Evolutionary conservation across 495 filamentous ascomycete species (phyloP).

Genomic region (Haplographium delicatum): DNA sequence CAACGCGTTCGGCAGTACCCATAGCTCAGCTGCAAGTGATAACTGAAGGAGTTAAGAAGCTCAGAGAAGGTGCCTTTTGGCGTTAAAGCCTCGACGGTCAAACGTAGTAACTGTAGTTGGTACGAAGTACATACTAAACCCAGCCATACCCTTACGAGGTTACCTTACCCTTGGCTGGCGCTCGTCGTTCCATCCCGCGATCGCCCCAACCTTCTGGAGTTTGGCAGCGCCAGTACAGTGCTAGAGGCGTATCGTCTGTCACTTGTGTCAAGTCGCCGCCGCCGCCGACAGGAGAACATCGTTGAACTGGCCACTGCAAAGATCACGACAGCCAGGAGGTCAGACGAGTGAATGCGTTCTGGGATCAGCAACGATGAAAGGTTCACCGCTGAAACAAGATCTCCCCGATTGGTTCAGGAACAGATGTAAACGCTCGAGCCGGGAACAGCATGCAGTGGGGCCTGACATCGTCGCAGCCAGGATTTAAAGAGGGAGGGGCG

Average conservation of each 20-base stretch:
- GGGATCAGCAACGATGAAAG: not conserved
- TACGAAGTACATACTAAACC: too few species aligned
- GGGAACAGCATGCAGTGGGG: conserved; percentile 1
- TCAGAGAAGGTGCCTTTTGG: not conserved
- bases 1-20: conserved; percentile 9
- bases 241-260: too few species aligned
- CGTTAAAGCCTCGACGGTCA: too few species aligned
- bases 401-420: conserved; percentile 12
- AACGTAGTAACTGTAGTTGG: too few species aligned
- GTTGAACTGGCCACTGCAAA: too few species aligned
- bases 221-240: too few species aligned
- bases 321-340: not conserved
- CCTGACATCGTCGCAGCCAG: not conserved
- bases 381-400: conserved; percentile 10
- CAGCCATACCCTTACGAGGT: too few species aligned
- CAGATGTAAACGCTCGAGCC: not conserved
- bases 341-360: conserved; percentile 1
- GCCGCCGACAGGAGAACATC: too few species aligned
- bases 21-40: conserved; percentile 4
- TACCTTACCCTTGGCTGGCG: too few species aligned
- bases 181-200: too few species aligned
- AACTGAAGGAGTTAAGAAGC: not conserved
- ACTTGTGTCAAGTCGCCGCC: too few species aligned
- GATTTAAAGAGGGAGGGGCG: too few species aligned
- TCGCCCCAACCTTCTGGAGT: not conserved